These are phyloP conservation scores for Pseudonitzschia multiseries DNA, from an alignment of 108 stramenopile genomes.

Conservation along the genomic window DNA sequence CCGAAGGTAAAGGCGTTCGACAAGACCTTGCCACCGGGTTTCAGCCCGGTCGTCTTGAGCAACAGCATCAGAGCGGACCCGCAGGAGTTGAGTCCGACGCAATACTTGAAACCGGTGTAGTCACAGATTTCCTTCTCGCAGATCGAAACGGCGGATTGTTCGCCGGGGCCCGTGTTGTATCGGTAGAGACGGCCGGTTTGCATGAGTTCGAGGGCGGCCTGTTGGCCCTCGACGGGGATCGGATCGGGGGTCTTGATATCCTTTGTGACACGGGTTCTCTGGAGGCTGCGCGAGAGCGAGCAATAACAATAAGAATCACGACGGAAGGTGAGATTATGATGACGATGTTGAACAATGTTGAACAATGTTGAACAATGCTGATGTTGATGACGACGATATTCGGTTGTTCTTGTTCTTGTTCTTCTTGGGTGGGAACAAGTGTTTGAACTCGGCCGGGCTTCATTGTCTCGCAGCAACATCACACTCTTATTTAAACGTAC, in stretches of 20 bases:
- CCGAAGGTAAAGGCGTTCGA: slow-evolving; percentile 91
- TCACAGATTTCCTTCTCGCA: slow-evolving; percentile 78
- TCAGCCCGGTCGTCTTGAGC: slow-evolving; percentile 74
- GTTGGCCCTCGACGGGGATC: slow-evolving; percentile 69
- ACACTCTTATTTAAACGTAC: no score
- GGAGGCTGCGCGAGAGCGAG: slow-evolving; percentile 28
- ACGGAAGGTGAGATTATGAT: not conserved
- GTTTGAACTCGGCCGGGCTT: no score
- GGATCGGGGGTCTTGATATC: slow-evolving; percentile 88
- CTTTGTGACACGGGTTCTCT: slow-evolving; percentile 54
- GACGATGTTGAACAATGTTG: not conserved
- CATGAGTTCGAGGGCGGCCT: slow-evolving; percentile 73
- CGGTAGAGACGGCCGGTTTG: slow-evolving; percentile 72
- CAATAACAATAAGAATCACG: not conserved
- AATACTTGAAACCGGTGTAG: slow-evolving; percentile 85
- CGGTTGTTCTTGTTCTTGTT: no score
- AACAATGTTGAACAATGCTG: no score
- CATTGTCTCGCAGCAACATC: no score
- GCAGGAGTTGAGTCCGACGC: slow-evolving; percentile 84
- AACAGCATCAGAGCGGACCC: slow-evolving; percentile 86
- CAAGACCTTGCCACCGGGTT: slow-evolving; percentile 84
- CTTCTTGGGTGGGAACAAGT: no score
- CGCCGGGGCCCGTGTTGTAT: slow-evolving; percentile 70
- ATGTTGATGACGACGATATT: no score
- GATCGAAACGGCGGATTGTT: slow-evolving; percentile 55